Percentiles rank a stretch among this genome's conserved stretches.
These are phyloP conservation scores for Trichophaea hybrida DNA, from an alignment of 2,329 filamentous ascomycete species.

Conservation along the genomic window DNA sequence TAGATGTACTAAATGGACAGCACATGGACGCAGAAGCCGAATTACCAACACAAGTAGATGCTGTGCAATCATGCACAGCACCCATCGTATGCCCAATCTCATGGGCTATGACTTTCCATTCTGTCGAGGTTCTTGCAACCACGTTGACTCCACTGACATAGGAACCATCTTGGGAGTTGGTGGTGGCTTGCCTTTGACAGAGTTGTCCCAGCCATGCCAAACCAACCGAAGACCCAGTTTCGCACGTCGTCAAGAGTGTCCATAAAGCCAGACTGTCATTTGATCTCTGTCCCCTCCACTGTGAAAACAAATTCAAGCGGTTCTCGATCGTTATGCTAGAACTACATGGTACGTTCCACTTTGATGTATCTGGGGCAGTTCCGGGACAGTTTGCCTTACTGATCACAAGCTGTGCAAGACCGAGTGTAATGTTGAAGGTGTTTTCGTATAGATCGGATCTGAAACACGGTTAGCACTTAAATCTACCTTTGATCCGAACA, in stretches of 20 bases:
- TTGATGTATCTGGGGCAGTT: constrained; percentile 48
- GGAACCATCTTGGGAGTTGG: constrained; percentile 43
- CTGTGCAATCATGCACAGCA: constrained; percentile 82
- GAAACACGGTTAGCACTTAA: constrained; percentile 8
- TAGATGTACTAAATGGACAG: constrained; percentile 55
- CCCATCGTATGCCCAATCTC: constrained; percentile 91
- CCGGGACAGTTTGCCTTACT: constrained; percentile 61
- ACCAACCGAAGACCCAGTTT: constrained; percentile 71
- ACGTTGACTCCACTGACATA: constrained; percentile 79
- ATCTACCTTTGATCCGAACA: not conserved
- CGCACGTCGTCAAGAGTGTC: constrained; percentile 73
- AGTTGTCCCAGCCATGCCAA: constrained; percentile 86
- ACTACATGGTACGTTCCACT: constrained; percentile 73
- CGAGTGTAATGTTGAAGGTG: constrained; percentile 89
- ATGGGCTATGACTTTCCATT: constrained; percentile 94
- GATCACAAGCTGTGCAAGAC: constrained; percentile 71
- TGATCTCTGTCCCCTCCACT: constrained; percentile 63
- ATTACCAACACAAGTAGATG: constrained; percentile 33
- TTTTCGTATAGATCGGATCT: constrained; percentile 62
- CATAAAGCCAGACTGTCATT: constrained; percentile 79
- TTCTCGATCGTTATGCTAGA: constrained; percentile 50
- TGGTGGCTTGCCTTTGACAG: constrained; percentile 45
- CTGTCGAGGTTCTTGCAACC: constrained; percentile 64
- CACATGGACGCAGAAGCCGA: constrained; percentile 39
- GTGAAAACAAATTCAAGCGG: constrained; percentile 74